Percentiles rank a stretch among this genome's conserved stretches.
Conservation (phyloP, 2,329 filamentous ascomycete genomes). For the Colletotrichum viniferum region DNA sequence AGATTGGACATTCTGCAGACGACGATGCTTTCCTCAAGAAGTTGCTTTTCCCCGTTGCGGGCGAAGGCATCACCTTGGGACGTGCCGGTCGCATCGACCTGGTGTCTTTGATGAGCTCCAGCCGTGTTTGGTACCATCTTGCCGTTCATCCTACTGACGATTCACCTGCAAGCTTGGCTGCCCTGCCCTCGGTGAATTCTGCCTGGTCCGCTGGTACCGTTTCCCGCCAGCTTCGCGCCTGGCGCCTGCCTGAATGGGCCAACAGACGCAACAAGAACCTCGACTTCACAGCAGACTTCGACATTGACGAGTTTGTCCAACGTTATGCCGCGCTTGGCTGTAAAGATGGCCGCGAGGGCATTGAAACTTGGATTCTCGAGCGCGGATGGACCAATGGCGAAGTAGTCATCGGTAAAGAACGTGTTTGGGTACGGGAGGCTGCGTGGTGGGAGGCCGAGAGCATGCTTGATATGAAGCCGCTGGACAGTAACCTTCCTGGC, state of each 20-base stretch:
- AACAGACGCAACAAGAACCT: slow-evolving; percentile 89
- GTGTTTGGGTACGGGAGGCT: slow-evolving; percentile 92
- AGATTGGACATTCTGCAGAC: slow-evolving; percentile 81
- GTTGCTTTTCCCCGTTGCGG: slow-evolving; percentile 78
- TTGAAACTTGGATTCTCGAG: slow-evolving; percentile 92
- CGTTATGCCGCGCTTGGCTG: slow-evolving; percentile 86
- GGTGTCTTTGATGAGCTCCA: slow-evolving; percentile 74
- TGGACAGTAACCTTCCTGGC: slow-evolving; percentile 43
- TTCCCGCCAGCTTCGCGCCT: slow-evolving; percentile 89
- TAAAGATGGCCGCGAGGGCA: slow-evolving; percentile 86
- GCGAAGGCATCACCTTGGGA: slow-evolving; percentile 81
- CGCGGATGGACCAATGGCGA: slow-evolving; percentile 98
- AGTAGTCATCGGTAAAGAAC: slow-evolving; percentile 86
- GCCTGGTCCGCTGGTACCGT: slow-evolving; percentile 93
- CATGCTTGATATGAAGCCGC: slow-evolving; percentile 88
- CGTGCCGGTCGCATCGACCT: slow-evolving; percentile 81
- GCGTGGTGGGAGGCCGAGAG: slow-evolving; percentile 98
- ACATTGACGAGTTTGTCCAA: slow-evolving; percentile 87
- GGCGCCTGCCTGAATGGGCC: slow-evolving; percentile 95
- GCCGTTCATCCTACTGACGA: slow-evolving; percentile 92
- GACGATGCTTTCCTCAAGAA: slow-evolving; percentile 82
- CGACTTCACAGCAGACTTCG: slow-evolving; percentile 97
- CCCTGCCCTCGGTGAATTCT: slow-evolving; percentile 73
- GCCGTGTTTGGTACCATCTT: slow-evolving; percentile 94
- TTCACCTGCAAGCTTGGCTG: slow-evolving; percentile 74